Evolutionary conservation across 345 rosid species (phyloP), one percentile per base, ranked within the genome.

Genomic region (Boechera divaricarpa): DNA sequence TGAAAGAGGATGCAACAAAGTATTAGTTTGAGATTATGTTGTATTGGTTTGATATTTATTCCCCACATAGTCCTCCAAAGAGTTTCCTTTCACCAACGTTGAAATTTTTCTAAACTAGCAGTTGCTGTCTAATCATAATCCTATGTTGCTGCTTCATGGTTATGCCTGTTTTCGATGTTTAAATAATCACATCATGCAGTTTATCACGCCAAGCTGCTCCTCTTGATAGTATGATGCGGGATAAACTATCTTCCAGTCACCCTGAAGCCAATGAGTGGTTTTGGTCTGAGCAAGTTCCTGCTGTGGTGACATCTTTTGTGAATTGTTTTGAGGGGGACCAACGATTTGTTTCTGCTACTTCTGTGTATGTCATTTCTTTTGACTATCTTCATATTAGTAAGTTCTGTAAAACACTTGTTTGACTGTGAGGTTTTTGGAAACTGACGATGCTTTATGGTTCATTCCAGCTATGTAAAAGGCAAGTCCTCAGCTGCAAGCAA

Each of bases 161-260:
- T 52, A n/a, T 31, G 13, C 55, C 69, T 41, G 47, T 67, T 67
- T 70, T 61, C 63, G 16, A 36, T 74, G 54, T 74, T 36, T 72
- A 56, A 26, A 45, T 51, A 31, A 49, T 70, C 65, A n/a, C 64
- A 73, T 47, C 15, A 47, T 86, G 86, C 90, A 92, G 98, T 78
- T 85, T 92, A 83, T 79, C 81, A 6, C 89, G 91, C 72, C 93
- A 77, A 77, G 85, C 88, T 84, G 89, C 94, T 80, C 90, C 91
- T 10, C 79, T 95, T 64, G 96, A 92, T 85, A 86, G 90, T 81
- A 75, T 84, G 82, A 92, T 95, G 79, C 86, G 90, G 86, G 96
- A 91, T 47, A 84, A 95, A 79, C 77, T 92, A 64, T 88, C 90
- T 45, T 86, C 85, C 76, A 92, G 89, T 79, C 93, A 87, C 65